A percentile compares a stretch with the other conserved stretches of the same genome.
Conservation (phyloP, 106 monocot genomes). For the Chionographis japonica region DNA sequence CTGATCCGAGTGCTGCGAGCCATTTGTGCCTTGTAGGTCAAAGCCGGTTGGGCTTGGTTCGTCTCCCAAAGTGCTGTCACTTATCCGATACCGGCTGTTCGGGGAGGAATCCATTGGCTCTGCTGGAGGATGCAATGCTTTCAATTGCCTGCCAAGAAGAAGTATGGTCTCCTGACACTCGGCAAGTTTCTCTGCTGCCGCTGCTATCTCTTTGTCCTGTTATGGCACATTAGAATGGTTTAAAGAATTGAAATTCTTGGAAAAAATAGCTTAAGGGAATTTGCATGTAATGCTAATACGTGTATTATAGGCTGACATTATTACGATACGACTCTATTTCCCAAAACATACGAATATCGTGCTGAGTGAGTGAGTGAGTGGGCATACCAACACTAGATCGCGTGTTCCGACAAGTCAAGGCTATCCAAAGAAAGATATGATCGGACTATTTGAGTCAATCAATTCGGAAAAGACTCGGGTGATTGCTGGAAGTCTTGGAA, state of each 20-base stretch:
- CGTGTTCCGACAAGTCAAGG: no score
- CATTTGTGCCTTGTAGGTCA: slow-evolving; percentile 10
- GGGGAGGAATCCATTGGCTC: slow-evolving; percentile 25
- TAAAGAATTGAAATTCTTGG: no score
- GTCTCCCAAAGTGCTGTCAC: slow-evolving; percentile 22
- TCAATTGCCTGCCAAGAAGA: slow-evolving; percentile 77
- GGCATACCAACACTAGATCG: no score
- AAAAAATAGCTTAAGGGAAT: not conserved
- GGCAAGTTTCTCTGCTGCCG: slow-evolving; percentile 92
- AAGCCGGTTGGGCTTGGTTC: slow-evolving; percentile 9
- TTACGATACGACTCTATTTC: no score
- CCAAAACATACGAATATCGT: no score
- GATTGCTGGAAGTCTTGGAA: no score
- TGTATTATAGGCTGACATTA: no score
- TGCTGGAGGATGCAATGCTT: slow-evolving; percentile 45
- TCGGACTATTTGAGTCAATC: no score
- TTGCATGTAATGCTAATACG: not conserved
- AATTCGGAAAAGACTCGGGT: no score
- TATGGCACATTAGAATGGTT: not conserved
- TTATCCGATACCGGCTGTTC: slow-evolving; percentile 15
- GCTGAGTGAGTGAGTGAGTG: no score
- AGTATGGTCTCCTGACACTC: slow-evolving; percentile 91
- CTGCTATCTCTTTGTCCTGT: slow-evolving; percentile 84
- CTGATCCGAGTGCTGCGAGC: slow-evolving; percentile 11
- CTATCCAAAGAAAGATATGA: no score